Evolutionary conservation across 78 protist species (phyloP), one percentile per base, ranked within the genome.

Genomic region (Dictyostelium citrinum): DNA sequence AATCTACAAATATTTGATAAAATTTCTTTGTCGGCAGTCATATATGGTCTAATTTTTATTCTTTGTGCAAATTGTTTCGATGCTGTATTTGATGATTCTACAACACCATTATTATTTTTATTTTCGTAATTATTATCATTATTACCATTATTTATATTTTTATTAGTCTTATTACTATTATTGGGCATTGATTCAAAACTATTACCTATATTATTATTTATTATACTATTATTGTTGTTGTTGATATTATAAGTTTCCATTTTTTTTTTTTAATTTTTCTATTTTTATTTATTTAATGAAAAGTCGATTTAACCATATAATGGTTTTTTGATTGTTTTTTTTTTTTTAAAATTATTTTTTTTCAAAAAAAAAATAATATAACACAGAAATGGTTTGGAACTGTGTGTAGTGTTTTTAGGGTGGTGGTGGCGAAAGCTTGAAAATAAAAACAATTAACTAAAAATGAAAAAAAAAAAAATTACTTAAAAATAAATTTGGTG

Each of bases 1-100:
- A 86, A 31, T 86, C 92, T 74, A 61, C 92, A 76, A n/a, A 86
- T 74, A 60, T 61, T 77, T 45, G 92, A 86, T 61, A 86, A 41
- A 9, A 43, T 58, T 75, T 86, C 71, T 31, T 61, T 86, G 49
- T 86, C 92, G 33, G 80, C 80, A 2, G 84, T 86, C 45, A 75
- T 20, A 77, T 86, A 86, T 55, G 67, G 72, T 74, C 92, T 51
- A 39, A 86, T 74, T 64, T 58, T 51, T 10, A 84, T 45, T 41
- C 46, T 68, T 61, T 81, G 31, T 22, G 29, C 35, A 35, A 75
- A 41, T 75, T 35, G 81, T 75, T 35, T 33, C 7, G 33, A 24
- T 24, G 71, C 35, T 39, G 81, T 75, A 41, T 75, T 39, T 8
- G n/a, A n/a, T 17, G 27, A 39, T 75, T n/a, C 49, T 71, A 71